These are phyloP conservation scores for Croton laevigatus DNA, from an alignment of 441 rosid species.

Conservation along the genomic window DNA sequence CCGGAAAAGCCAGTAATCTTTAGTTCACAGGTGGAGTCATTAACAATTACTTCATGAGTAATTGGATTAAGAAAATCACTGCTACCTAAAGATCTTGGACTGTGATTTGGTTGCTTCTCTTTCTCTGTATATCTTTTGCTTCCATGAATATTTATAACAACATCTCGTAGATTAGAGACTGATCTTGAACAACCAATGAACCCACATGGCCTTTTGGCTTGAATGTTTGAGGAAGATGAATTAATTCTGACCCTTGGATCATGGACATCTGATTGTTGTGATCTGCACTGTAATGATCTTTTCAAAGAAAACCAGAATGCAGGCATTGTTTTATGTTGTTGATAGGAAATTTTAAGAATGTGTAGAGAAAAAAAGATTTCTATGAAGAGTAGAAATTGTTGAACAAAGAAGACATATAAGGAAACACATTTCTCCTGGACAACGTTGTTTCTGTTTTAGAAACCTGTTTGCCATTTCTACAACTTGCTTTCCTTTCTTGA, in stretches of 20 bases:
- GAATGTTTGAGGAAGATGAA: slow-evolving; percentile 8
- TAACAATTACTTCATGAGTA: slow-evolving; percentile 32
- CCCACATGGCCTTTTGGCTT: slow-evolving; percentile 29
- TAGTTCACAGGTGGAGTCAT: slow-evolving; percentile 33
- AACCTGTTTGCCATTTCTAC: background rate
- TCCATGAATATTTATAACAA: slow-evolving; percentile 26
- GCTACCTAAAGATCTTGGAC: slow-evolving; percentile 53
- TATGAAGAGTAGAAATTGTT: background rate
- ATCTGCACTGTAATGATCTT: slow-evolving; percentile 48
- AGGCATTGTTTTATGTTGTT: slow-evolving; percentile 32
- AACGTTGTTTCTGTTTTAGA: slow-evolving; percentile 21
- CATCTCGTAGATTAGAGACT: slow-evolving; percentile 40
- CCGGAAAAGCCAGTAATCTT: slow-evolving; percentile 26
- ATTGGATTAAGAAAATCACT: slow-evolving; percentile 31
- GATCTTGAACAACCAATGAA: slow-evolving; percentile 40
- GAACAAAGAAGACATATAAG: background rate
- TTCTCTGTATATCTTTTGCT: slow-evolving; percentile 38
- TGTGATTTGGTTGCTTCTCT: slow-evolving; percentile 29
- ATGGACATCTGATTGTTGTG: slow-evolving; percentile 38
- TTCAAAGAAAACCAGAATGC: slow-evolving; percentile 49
- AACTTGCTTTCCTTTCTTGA: slow-evolving; percentile 13
- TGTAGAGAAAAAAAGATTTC: background rate
- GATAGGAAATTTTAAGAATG: background rate
- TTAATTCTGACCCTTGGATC: slow-evolving; percentile 33
- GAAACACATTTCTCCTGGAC: slow-evolving; percentile 11